Evolutionary conservation across 371 early-diverging fungal genomes (phyloP).

Genomic region (Mucor piriformis): DNA sequence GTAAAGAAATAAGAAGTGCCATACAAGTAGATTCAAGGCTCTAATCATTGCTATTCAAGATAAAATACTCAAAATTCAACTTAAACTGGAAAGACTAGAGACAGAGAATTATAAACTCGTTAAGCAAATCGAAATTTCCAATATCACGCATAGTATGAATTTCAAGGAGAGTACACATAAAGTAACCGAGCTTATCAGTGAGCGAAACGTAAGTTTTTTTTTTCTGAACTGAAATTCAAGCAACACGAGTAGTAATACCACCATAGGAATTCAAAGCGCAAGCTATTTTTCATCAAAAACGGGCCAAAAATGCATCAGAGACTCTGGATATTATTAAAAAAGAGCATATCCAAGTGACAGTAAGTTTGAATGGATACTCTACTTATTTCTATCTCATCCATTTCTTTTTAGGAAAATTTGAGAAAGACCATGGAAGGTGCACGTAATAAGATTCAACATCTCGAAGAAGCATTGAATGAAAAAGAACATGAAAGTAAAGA

Average conservation of each 20-base stretch:
- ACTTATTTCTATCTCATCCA: background rate
- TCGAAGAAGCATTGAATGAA: background rate
- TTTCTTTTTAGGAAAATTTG: background rate
- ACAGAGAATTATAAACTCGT: background rate
- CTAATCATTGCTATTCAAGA: too few relatives aligned
- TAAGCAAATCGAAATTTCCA: background rate
- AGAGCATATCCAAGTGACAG: constrained; percentile 6
- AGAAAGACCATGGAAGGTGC: background rate
- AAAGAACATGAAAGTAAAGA: background rate
- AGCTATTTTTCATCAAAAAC: constrained; percentile 9
- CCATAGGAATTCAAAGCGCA: constrained; percentile 3
- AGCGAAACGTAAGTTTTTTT: background rate
- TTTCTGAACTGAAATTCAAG: background rate
- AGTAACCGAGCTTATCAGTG: background rate
- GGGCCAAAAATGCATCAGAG: background rate
- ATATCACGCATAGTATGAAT: background rate
- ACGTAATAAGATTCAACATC: background rate
- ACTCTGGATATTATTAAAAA: constrained; percentile 4
- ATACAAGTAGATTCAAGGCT: too few relatives aligned
- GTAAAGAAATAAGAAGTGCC: background rate
- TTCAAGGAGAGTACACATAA: background rate
- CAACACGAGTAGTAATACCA: too few relatives aligned
- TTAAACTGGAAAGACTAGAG: background rate
- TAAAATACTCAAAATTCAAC: background rate
- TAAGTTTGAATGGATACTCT: background rate